Percentiles rank a stretch among this genome's conserved stretches.
Evolutionary conservation across 371 early-diverging fungal genomes (phyloP).

Genomic region (Mucor indicus): DNA sequence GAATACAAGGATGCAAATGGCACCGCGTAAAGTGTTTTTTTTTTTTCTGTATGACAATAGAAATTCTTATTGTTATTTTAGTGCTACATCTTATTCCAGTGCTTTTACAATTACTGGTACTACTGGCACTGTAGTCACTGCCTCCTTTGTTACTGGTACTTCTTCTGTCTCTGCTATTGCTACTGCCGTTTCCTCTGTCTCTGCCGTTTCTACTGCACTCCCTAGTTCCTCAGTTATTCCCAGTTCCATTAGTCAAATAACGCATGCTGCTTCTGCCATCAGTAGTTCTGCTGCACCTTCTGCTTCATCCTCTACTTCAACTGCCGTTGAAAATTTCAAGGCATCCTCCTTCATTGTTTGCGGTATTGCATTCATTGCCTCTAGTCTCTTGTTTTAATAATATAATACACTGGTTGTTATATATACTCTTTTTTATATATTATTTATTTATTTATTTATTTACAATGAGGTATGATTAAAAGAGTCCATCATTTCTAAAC

Average conservation of each 20-base stretch:
- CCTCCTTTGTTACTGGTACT: slow-evolving; percentile 11
- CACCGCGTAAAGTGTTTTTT: slow-evolving; percentile 13
- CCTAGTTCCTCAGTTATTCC: not conserved
- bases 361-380: slow-evolving; percentile 6
- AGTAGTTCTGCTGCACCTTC: slow-evolving; percentile 1
- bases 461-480: slow-evolving; percentile 19
- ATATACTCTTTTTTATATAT: not conserved
- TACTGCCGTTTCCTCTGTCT: not conserved
- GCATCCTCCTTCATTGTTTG: slow-evolving; percentile 2
- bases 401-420: not conserved
- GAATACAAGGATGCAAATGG: slow-evolving; percentile 9
- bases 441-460: not conserved
- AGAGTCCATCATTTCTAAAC: slow-evolving; percentile 43
- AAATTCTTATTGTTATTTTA: not conserved
- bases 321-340: slow-evolving; percentile 17
- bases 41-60: not conserved
- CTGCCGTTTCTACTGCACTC: not conserved
- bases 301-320: not conserved
- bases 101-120: slow-evolving; percentile 16
- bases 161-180: slow-evolving; percentile 5
- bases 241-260: not conserved
- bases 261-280: not conserved
- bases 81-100: slow-evolving; percentile 17
- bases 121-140: slow-evolving; percentile 7
- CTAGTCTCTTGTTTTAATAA: slow-evolving; percentile 18